Evolutionary conservation across 495 filamentous ascomycete genomes (phyloP).

Genomic region (Hypoxylon lenormandii): DNA sequence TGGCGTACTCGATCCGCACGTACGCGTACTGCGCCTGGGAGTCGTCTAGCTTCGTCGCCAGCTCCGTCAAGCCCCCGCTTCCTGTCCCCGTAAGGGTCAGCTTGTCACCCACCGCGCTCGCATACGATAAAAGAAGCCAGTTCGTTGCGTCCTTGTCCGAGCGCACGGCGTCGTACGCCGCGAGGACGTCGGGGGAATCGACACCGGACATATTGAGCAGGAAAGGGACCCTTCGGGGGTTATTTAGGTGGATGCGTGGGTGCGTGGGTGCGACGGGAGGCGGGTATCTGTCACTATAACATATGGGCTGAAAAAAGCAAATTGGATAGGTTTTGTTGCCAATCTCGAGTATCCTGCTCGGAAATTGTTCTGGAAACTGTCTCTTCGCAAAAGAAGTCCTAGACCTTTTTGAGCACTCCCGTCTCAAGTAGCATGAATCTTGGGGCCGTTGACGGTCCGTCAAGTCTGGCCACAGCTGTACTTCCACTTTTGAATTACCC

Average conservation of each 20-base stretch:
- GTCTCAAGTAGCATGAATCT: conserved; percentile 19
- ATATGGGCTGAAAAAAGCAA: conserved; percentile 19
- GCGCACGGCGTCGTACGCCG: conserved; percentile 64
- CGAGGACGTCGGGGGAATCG: conserved; percentile 60
- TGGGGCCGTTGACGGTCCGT: conserved; percentile 26
- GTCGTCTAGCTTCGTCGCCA: conserved; percentile 59
- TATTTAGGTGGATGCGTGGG: conserved; percentile 14
- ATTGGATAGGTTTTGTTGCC: conserved; percentile 18
- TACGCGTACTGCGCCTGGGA: conserved; percentile 68
- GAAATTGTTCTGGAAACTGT: conserved; percentile 5
- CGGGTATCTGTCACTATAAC: conserved; percentile 35
- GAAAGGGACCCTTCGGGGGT: background rate
- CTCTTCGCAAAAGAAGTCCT: conserved; percentile 3
- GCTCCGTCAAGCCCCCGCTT: conserved; percentile 63
- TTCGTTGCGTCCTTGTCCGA: conserved; percentile 68
- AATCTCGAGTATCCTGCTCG: conserved; percentile 28
- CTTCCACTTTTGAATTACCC: conserved; percentile 5
- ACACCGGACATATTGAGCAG: conserved; percentile 56
- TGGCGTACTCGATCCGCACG: conserved; percentile 68
- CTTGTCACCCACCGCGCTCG: conserved; percentile 59
- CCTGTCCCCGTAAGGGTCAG: conserved; percentile 63
- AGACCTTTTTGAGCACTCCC: conserved; percentile 11
- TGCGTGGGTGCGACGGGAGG: conserved; percentile 4
- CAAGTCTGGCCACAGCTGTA: conserved; percentile 20
- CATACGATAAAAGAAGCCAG: conserved; percentile 69